Evolutionary conservation across 768 basidiomycete genomes (phyloP), one percentile per base, ranked within the genome.

Genomic region (Lactifluus volemus): DNA sequence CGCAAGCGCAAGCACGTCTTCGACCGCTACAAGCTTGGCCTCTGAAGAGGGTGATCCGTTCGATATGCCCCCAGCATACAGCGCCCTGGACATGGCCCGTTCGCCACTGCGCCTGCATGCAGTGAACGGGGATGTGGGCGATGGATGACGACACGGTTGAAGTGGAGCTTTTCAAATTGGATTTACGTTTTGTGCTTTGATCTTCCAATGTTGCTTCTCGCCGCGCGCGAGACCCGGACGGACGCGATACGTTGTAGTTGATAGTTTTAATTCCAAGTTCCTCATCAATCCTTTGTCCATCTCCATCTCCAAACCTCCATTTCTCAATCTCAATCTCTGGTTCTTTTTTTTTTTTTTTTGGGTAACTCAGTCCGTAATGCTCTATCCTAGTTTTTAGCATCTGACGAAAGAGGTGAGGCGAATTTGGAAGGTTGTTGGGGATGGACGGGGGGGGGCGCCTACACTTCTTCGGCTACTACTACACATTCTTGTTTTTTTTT

Each of bases 51-150:
- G 10, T 6, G 56, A 53, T 10, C 56, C 39, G 12, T 65, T 45
- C 25, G 63, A 64, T 30, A 8, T 55, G 30, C 65, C 63, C 1
- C 65, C 63, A 3, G 65, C 65, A 9, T 66, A 66, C 55, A 61
- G 51, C 55, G 53, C 44, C 19, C 3, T 63, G n/a, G 65, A 66
- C 44, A 25, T 53, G 45, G 15, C 51, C 7, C 50, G 41, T 50
- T 53, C 63, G 6, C 45, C 56, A 17, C 52, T 49, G 9, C 59
- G 6, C 17, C 17, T 55, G 4, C 32, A 7, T 19, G 41, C 30
- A 4, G 36, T 12, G 34, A 53, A 29, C 32, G 55, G 45, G 38
- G 51, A 48, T 10, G 1, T 36, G 25, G 36, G 25, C 14, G 29
- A 21, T 10, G 19, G 47, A 61, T 47, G 42, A 55, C 6, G 25